A percentile compares a stretch with the other conserved stretches of the same genome.
phyloP scores from a whole-genome alignment of 495 filamentous ascomycete genomes.

The Aspergillus egyptiacus region DNA sequence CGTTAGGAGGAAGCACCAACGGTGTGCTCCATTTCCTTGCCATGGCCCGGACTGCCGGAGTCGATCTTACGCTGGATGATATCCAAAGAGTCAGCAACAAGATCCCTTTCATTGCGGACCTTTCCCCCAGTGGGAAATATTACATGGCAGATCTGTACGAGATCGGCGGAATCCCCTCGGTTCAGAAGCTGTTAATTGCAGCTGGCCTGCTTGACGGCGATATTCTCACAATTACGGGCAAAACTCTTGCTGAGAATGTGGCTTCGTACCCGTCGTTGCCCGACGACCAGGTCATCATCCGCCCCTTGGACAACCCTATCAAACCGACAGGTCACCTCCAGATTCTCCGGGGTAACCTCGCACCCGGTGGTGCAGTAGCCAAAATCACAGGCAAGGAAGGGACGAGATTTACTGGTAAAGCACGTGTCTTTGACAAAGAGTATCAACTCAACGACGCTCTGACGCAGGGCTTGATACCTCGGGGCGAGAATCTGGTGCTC shows the following conservation, averaged over 20 bases:
- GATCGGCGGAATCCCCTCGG: slow-evolving; percentile 83
- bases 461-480: slow-evolving; percentile 62
- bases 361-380: slow-evolving; percentile 86
- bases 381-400: slow-evolving; percentile 99
- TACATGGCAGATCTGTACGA: slow-evolving; percentile 95
- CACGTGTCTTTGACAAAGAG: slow-evolving; percentile 90
- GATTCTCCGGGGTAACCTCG: slow-evolving; percentile 83
- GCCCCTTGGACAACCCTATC: slow-evolving; percentile 75
- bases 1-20: slow-evolving; percentile 85
- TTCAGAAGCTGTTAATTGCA: slow-evolving; percentile 87
- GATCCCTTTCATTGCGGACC: slow-evolving; percentile 88
- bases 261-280: slow-evolving; percentile 72
- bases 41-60: slow-evolving; percentile 85
- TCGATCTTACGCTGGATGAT: slow-evolving; percentile 79
- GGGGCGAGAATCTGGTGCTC: slow-evolving; percentile 78
- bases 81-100: slow-evolving; percentile 82
- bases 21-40: slow-evolving; percentile 91
- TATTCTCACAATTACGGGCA: slow-evolving; percentile 88
- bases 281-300: slow-evolving; percentile 79
- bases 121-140: slow-evolving; percentile 81
- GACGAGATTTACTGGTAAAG: slow-evolving; percentile 70
- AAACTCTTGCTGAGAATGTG: slow-evolving; percentile 84
- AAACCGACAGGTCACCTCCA: slow-evolving; percentile 85
- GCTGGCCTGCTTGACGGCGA: slow-evolving; percentile 74
- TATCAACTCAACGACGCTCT: slow-evolving; percentile 70